A percentile compares a stretch with the other conserved stretches of the same genome.
phyloP scores from a whole-genome alignment of 345 rosid species.

The Rhizophora apiculata region DNA sequence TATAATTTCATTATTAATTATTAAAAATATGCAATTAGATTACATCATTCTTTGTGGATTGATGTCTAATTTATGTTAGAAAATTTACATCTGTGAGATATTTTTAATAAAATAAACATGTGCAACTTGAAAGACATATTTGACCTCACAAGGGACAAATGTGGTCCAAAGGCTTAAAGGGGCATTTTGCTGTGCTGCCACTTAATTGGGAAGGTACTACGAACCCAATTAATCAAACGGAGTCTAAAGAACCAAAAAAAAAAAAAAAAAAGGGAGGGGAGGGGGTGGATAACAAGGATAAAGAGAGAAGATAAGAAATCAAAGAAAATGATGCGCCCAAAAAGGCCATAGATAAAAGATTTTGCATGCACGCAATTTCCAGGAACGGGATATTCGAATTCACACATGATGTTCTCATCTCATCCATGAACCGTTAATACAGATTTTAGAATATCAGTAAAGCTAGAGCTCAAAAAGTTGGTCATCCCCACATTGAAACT shows the following conservation, averaged over 20 bases:
- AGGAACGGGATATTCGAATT: constrained; percentile 23
- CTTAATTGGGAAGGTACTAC: constrained; percentile 18
- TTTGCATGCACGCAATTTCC: neutral
- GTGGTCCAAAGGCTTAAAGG: constrained; percentile 8
- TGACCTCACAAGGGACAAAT: neutral
- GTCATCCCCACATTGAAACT: constrained; percentile 5
- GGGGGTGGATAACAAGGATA: too few species aligned
- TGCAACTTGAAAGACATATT: neutral
- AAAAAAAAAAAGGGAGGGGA: too few species aligned
- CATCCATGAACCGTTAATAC: neutral
- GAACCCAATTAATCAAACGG: neutral
- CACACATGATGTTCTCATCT: neutral
- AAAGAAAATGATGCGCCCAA: constrained; percentile 5
- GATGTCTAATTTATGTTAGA: too few species aligned
- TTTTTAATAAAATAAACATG: too few species aligned
- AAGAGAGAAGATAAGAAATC: neutral
- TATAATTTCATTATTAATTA: too few species aligned
- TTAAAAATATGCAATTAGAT: too few species aligned
- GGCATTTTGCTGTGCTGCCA: constrained; percentile 5
- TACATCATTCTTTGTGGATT: too few species aligned
- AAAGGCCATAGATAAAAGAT: neutral
- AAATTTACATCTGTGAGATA: too few species aligned
- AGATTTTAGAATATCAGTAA: constrained; percentile 10
- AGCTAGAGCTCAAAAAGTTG: neutral
- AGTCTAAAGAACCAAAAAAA: neutral